phyloP scores from a whole-genome alignment of 768 basidiomycete genomes.

The Paxillus involutus region DNA sequence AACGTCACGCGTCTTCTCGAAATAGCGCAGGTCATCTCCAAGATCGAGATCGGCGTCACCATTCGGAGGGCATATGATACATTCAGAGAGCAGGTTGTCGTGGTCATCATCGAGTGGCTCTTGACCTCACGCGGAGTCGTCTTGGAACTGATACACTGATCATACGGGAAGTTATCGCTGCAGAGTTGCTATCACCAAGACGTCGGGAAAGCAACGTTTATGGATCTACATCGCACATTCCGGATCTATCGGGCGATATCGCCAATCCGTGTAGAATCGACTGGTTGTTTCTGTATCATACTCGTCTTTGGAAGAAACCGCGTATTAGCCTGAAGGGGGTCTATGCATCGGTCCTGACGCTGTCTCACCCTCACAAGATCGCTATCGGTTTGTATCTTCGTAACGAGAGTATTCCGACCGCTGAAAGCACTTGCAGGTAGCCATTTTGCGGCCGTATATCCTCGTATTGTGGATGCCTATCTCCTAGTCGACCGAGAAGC shows the following conservation, averaged over 20 bases:
- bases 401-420: neutral
- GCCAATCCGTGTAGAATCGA: slow-evolving; percentile 65
- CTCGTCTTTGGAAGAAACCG: slow-evolving; percentile 83
- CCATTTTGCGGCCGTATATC: slow-evolving; percentile 84
- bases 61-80: slow-evolving; percentile 85
- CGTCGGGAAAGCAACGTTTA: slow-evolving; percentile 49
- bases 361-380: slow-evolving; percentile 73
- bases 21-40: slow-evolving; percentile 73
- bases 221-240: slow-evolving; percentile 35
- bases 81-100: slow-evolving; percentile 82
- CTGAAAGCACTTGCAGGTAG: slow-evolving; percentile 51
- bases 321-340: slow-evolving; percentile 80
- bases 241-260: slow-evolving; percentile 39
- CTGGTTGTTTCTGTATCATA: slow-evolving; percentile 78
- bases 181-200: slow-evolving; percentile 65
- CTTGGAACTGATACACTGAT: slow-evolving; percentile 65
- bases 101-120: slow-evolving; percentile 81
- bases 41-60: slow-evolving; percentile 91
- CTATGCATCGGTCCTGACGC: slow-evolving; percentile 70
- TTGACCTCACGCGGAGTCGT: slow-evolving; percentile 75
- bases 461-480: slow-evolving; percentile 85
- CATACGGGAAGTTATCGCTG: slow-evolving; percentile 70
- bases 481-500: slow-evolving; percentile 91
- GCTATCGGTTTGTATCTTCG: slow-evolving; percentile 62
- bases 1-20: slow-evolving; percentile 58